Percentiles rank a stretch among this genome's conserved stretches.
Conservation (phyloP, 768 basidiomycete species). For the Rhodosporidiobolus sp. region DNA sequence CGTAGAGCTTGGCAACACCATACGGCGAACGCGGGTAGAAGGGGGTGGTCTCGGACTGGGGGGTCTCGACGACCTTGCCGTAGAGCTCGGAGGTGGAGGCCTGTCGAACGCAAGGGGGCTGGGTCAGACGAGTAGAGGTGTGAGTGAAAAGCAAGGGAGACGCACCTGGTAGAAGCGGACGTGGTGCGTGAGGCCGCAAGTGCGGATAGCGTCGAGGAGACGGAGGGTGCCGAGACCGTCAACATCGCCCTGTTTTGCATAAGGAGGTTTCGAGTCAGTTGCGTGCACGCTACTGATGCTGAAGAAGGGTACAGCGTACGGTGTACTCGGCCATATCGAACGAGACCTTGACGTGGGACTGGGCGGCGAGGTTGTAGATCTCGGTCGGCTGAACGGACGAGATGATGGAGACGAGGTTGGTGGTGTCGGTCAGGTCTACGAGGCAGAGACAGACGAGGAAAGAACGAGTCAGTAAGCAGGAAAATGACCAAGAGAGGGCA, state of each 20-base stretch:
- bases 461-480: neutral
- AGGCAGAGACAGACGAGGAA: slow-evolving; percentile 43
- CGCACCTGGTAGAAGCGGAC: slow-evolving; percentile 81
- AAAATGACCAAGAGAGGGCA: neutral
- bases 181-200: slow-evolving; percentile 88
- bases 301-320: slow-evolving; percentile 32
- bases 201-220: slow-evolving; percentile 90
- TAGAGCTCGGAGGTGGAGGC: slow-evolving; percentile 96
- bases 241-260: slow-evolving; percentile 65
- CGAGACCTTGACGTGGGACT: slow-evolving; percentile 97
- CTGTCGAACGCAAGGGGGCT: slow-evolving; percentile 22
- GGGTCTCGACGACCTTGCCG: slow-evolving; percentile 92
- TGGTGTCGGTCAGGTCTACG: slow-evolving; percentile 89
- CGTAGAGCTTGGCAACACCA: slow-evolving; percentile 81
- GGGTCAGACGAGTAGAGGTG: neutral
- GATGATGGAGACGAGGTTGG: slow-evolving; percentile 94
- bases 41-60: slow-evolving; percentile 91
- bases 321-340: slow-evolving; percentile 99
- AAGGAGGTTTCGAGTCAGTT: neutral
- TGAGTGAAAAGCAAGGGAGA: too few species aligned
- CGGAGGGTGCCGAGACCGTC: slow-evolving; percentile 93
- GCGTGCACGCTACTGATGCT: neutral
- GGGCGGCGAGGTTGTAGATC: slow-evolving; percentile 96
- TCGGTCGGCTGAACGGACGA: slow-evolving; percentile 91
- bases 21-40: slow-evolving; percentile 99